phyloP scores from a whole-genome alignment of 2,329 filamentous ascomycete species.

The Neopestalotiopsis rosae region DNA sequence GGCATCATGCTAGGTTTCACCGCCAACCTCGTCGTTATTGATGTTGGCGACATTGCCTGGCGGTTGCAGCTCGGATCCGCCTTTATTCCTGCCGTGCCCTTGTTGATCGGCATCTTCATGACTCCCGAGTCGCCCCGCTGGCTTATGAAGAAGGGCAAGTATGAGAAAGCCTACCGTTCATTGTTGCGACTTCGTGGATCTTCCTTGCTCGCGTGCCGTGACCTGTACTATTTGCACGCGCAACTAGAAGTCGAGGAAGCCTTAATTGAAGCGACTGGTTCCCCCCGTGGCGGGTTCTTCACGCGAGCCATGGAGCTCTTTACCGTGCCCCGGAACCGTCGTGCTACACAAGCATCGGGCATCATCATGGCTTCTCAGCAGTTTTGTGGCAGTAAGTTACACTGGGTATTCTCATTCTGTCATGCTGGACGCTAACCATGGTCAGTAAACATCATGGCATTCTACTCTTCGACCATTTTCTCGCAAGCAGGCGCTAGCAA shows the following conservation, averaged over 20 bases:
- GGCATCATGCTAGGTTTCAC: constrained; percentile 71
- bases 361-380: constrained; percentile 72
- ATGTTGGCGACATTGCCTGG: constrained; percentile 65
- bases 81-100: constrained; percentile 67
- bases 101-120: constrained; percentile 61
- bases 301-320: constrained; percentile 51
- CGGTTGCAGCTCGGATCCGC: constrained; percentile 68
- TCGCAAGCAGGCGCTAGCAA: constrained; percentile 44
- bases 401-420: not conserved
- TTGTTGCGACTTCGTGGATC: constrained; percentile 62
- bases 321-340: constrained; percentile 60
- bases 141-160: constrained; percentile 66
- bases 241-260: constrained; percentile 52
- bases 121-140: constrained; percentile 69
- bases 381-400: constrained; percentile 53
- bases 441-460: constrained; percentile 51
- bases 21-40: constrained; percentile 68
- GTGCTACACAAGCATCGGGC: constrained; percentile 70
- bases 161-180: constrained; percentile 60
- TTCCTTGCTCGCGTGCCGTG: constrained; percentile 64
- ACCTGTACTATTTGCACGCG: constrained; percentile 57
- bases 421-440: not conserved
- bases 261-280: not conserved
- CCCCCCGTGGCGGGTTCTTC: not conserved
- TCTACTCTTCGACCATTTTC: constrained; percentile 54